Evolutionary conservation across 345 rosid species (phyloP).

Genomic region (Bretschneidera sinensis): DNA sequence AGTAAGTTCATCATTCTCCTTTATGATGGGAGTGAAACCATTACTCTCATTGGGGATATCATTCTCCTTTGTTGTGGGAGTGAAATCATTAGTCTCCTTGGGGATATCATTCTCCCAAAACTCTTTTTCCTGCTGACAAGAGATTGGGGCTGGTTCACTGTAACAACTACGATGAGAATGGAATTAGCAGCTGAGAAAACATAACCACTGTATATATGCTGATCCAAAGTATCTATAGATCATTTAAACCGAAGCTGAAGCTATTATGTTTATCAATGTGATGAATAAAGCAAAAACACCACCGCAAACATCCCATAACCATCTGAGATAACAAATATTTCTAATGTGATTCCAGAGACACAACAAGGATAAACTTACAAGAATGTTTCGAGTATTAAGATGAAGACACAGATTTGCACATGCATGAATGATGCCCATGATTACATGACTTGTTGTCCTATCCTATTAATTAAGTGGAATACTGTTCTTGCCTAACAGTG

Average conservation of each 20-base stretch:
- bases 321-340: not conserved
- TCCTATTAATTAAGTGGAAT: too few species aligned
- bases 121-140: slow-evolving; percentile 19
- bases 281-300: slow-evolving; percentile 1
- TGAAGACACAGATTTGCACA: too few species aligned
- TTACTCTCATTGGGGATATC: slow-evolving; percentile 25
- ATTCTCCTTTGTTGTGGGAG: slow-evolving; percentile 13
- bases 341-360: not conserved
- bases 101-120: slow-evolving; percentile 25
- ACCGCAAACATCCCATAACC: not conserved
- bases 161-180: not conserved
- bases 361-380: too few species aligned
- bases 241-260: too few species aligned
- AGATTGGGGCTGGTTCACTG: not conserved
- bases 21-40: slow-evolving; percentile 16
- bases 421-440: too few species aligned
- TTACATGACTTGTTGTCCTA: too few species aligned
- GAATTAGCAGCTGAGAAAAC: slow-evolving; percentile 1
- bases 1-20: slow-evolving; percentile 29
- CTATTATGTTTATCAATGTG: too few species aligned
- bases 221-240: too few species aligned
- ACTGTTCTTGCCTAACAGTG: too few species aligned
- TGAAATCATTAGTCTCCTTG: not conserved
- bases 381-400: too few species aligned
- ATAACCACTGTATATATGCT: too few species aligned